Conservation (phyloP, 2,329 filamentous ascomycete genomes). For the Ramularia collo-cygni region DNA sequence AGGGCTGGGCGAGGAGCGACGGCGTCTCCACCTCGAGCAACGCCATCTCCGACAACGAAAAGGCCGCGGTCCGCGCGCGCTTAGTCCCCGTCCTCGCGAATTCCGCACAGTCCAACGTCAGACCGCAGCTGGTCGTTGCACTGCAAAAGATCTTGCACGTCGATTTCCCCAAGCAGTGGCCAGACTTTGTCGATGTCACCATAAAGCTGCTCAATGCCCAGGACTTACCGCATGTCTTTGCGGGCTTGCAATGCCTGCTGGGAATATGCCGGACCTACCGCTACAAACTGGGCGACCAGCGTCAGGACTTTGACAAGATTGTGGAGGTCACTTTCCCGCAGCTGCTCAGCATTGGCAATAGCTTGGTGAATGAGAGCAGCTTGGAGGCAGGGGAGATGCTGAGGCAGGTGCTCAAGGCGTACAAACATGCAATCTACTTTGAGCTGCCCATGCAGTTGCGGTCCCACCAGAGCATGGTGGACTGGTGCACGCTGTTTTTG, state of each 20-base stretch:
- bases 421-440: constrained; percentile 95
- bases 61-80: constrained; percentile 76
- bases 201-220: constrained; percentile 81
- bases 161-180: constrained; percentile 94
- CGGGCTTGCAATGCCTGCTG: constrained; percentile 86
- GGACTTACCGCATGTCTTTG: constrained; percentile 79
- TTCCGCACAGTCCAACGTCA: constrained; percentile 65
- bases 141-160: constrained; percentile 93
- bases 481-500: constrained; percentile 94
- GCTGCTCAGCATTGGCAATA: constrained; percentile 77
- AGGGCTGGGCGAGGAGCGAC: constrained; percentile 77
- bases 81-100: constrained; percentile 82
- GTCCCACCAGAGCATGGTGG: constrained; percentile 75
- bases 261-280: constrained; percentile 93
- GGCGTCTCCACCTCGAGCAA: constrained; percentile 52
- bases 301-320: constrained; percentile 88
- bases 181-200: constrained; percentile 87
- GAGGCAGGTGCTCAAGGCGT: constrained; percentile 88
- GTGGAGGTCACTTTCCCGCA: constrained; percentile 86
- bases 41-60: constrained; percentile 82
- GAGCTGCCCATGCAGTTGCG: constrained; percentile 75
- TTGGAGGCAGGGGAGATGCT: constrained; percentile 96
- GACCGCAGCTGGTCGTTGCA: constrained; percentile 86
- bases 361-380: constrained; percentile 82
- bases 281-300: constrained; percentile 79